Conservation (phyloP, 2,329 filamentous ascomycete species). For the Nigrograna mackinnonii region DNA sequence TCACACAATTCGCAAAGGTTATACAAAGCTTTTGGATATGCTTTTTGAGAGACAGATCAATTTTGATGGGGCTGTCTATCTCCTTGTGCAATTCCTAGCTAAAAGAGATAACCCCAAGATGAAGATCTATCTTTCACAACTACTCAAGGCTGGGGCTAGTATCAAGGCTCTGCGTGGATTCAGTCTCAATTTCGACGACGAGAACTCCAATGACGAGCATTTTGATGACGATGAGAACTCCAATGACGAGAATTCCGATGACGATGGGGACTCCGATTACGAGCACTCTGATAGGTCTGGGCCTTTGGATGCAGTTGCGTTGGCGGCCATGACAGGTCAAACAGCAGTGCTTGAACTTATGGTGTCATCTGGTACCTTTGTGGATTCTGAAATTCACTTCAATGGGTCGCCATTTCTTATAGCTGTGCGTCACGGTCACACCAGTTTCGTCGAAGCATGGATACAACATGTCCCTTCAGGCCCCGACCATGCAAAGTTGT, state of each 20-base stretch:
- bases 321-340: not conserved
- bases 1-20: constrained; percentile 5
- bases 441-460: not conserved
- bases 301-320: not conserved
- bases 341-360: not conserved
- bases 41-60: constrained; percentile 6
- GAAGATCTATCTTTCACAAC: constrained; percentile 3
- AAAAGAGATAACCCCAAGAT: not conserved
- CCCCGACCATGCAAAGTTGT: no score
- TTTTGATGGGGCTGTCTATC: constrained; percentile 7
- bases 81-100: not conserved
- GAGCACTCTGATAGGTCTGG: not conserved
- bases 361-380: not conserved
- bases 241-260: not conserved
- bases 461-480: not conserved
- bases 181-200: not conserved
- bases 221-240: not conserved
- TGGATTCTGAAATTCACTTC: no score
- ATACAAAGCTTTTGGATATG: constrained; percentile 5
- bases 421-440: not conserved
- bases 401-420: not conserved
- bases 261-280: not conserved
- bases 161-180: not conserved
- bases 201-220: not conserved
- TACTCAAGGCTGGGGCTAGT: constrained; percentile 9